A percentile compares a stretch with the other conserved stretches of the same genome.
phyloP scores from a whole-genome alignment of 202 grass and related monocot species.

The Cymbopogon flexuosus region DNA sequence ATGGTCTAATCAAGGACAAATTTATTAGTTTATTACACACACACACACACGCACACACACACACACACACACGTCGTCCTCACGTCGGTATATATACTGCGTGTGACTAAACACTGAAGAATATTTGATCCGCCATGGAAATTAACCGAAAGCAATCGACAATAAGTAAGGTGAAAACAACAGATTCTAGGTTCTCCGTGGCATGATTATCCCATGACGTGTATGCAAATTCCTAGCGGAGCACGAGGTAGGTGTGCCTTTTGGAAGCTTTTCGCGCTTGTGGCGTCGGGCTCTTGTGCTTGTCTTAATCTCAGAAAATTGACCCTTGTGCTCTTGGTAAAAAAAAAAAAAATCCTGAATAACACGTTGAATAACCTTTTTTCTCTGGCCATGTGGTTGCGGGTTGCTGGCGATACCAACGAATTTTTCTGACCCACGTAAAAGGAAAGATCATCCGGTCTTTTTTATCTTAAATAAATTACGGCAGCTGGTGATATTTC shows the following conservation, averaged over 20 bases:
- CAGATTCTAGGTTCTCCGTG: neutral
- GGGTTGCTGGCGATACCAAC: neutral
- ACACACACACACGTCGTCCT: neutral
- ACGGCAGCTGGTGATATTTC: too few relatives aligned
- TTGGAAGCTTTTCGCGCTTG: slow-evolving; percentile 1
- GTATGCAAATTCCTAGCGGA: neutral
- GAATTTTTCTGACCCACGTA: neutral
- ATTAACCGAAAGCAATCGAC: neutral
- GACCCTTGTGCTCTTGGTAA: too few relatives aligned
- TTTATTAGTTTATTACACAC: too few relatives aligned
- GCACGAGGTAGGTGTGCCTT: neutral
- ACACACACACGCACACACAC: too few relatives aligned
- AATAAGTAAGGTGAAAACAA: neutral
- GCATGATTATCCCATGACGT: neutral
- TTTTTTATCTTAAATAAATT: too few relatives aligned
- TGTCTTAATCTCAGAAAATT: slow-evolving; percentile 32
- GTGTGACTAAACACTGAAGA: neutral
- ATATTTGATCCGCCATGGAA: neutral
- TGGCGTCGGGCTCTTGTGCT: slow-evolving; percentile 17
- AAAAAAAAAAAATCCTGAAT: neutral
- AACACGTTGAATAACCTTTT: neutral
- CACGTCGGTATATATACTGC: neutral
- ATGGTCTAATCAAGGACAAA: neutral
- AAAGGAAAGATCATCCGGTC: neutral
- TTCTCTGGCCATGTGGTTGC: neutral